Evolutionary conservation across 2,329 filamentous ascomycete species (phyloP).

Genomic region (Aspergillus amoenus): DNA sequence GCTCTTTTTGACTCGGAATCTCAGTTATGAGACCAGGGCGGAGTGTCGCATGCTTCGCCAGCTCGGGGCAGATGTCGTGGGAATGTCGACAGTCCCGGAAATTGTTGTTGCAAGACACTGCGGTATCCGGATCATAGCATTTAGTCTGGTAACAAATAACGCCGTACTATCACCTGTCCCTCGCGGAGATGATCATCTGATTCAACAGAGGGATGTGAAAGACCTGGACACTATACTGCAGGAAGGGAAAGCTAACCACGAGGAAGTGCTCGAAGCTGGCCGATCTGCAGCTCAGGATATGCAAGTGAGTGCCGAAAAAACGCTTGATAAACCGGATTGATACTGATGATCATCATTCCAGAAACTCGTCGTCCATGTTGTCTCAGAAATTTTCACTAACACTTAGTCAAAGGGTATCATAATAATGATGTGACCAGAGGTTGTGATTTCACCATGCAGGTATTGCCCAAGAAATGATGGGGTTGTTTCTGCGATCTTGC

Average conservation of each 20-base stretch:
- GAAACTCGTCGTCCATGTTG: constrained; percentile 37
- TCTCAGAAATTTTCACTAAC: constrained; percentile 30
- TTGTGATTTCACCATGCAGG: not conserved
- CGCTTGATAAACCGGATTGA: not conserved
- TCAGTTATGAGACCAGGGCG: constrained; percentile 63
- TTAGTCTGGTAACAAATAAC: constrained; percentile 67
- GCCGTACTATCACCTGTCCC: constrained; percentile 60
- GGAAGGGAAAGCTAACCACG: constrained; percentile 62
- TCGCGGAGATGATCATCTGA: constrained; percentile 56
- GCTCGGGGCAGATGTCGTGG: constrained; percentile 67
- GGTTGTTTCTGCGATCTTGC: not conserved
- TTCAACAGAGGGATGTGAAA: constrained; percentile 51
- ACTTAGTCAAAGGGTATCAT: not conserved
- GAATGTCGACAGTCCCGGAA: constrained; percentile 70
- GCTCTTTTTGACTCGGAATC: not conserved
- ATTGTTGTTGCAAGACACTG: constrained; percentile 65
- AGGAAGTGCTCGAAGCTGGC: constrained; percentile 64
- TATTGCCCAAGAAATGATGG: not conserved
- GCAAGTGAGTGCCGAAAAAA: constrained; percentile 48
- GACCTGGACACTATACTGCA: constrained; percentile 57
- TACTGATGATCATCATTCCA: constrained; percentile 24
- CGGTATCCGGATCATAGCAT: constrained; percentile 62
- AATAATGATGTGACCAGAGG: not conserved
- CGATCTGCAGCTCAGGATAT: constrained; percentile 61
- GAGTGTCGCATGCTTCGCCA: constrained; percentile 62